Conservation (phyloP, 768 basidiomycete species). For the Amanita jacksonii region DNA sequence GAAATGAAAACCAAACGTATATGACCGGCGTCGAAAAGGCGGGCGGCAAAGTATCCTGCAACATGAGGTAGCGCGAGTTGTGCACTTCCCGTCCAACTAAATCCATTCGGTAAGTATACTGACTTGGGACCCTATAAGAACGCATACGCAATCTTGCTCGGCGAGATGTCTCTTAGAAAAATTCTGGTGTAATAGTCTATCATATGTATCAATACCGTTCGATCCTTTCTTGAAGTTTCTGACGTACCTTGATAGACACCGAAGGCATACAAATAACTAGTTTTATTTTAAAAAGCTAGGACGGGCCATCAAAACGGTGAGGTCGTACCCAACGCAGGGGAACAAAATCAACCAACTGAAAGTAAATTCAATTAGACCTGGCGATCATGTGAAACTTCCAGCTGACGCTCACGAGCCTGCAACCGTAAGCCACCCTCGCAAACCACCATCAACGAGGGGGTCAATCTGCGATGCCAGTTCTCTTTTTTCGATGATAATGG, state of each 20-base stretch:
- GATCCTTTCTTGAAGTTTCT: background rate
- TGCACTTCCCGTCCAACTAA: conserved; percentile 41
- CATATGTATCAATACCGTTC: conserved; percentile 37
- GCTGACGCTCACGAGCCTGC: conserved; percentile 29
- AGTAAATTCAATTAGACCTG: background rate
- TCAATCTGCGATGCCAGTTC: background rate
- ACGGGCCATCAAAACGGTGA: background rate
- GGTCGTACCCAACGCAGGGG: conserved; percentile 37
- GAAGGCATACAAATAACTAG: conserved; percentile 12
- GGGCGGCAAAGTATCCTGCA: conserved; percentile 30
- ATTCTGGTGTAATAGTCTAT: conserved; percentile 37
- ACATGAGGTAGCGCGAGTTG: conserved; percentile 37
- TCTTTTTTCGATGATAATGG: too few relatives aligned
- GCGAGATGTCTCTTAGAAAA: conserved; percentile 26
- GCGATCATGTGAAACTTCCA: too few relatives aligned
- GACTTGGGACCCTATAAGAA: background rate
- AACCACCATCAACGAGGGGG: conserved; percentile 25
- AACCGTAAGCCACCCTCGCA: conserved; percentile 33
- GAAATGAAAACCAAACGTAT: conserved; percentile 26
- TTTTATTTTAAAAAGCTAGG: background rate
- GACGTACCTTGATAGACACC: conserved; percentile 26
- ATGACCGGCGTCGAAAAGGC: conserved; percentile 38
- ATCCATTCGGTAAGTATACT: conserved; percentile 1
- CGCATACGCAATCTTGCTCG: conserved; percentile 36
- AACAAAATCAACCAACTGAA: conserved; percentile 34